Base-by-base conservation (phyloP, 495 filamentous ascomycete genomes). In the Bryoglossum gracile region DNA sequence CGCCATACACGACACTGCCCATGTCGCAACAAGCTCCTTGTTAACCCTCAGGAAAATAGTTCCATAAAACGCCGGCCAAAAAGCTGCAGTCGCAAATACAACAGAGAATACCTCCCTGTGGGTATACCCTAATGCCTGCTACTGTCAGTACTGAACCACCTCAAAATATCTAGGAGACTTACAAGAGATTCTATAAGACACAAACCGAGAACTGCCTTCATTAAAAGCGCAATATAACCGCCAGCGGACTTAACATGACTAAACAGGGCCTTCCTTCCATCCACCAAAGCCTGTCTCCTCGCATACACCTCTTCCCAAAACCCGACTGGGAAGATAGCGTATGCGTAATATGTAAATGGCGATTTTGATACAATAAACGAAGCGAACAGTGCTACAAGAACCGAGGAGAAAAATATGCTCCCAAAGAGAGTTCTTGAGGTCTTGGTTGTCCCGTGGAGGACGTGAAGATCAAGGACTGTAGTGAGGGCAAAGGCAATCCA, bases 251-350 rank as follows among this genome's bases (percentile, higher is more conserved):
- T 66, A 25, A 91, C 68, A 55, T 89, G 75, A 4, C 76, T 75
- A 42, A 95, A 76, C 13, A 97, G 62, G 40, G 77, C 75, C 51
- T 74, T 74, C 34, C 76, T 74, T 8, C 89, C 92, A 51, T 82
- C 73, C 37, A 64, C 53, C 35, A 96, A 58, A 43, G 87, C 81
- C 41, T 76, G 74, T 37, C 89, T 72, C 8, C 88, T 78, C 3
- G 86, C 87, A 62, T 85, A 88, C 0, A 97, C 89, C 57, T 95
- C 94, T 61, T 96, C 90, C 92, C 94, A 99, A 71, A 99, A 96
- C 37, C 82, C 78, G 2, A 92, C 80, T 0, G 94, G 91, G 63
- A 97, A 99, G 54, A 91, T 73, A 4, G 80, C 89, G 61, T 97
- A 99, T 19, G 82, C 82, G 56, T 97, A 97, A 62, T 97, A 99